Evolutionary conservation across 2,329 filamentous ascomycete genomes (phyloP).

Genomic region (Elsinoe arachidis): DNA sequence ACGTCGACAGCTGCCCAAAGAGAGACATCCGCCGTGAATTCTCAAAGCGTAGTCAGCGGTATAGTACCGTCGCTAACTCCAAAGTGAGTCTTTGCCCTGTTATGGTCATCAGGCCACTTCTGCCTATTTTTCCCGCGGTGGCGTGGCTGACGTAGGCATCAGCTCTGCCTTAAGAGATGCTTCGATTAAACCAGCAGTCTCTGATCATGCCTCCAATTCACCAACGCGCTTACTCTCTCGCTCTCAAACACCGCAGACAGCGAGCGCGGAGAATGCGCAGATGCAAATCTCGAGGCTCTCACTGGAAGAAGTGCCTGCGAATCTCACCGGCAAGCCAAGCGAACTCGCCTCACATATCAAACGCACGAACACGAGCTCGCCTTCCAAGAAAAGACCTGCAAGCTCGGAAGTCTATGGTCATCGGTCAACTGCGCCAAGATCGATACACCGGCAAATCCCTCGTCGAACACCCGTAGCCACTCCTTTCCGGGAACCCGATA

Average conservation of each 20-base stretch:
- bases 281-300: slow-evolving; percentile 12
- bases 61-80: background rate
- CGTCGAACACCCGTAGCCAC: background rate
- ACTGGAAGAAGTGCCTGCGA: background rate
- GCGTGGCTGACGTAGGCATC: background rate
- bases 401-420: slow-evolving; percentile 6
- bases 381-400: slow-evolving; percentile 12
- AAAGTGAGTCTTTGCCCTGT: background rate
- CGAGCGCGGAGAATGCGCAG: slow-evolving; percentile 2
- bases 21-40: background rate
- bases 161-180: slow-evolving; percentile 6
- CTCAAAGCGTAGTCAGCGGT: background rate
- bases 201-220: slow-evolving; percentile 6
- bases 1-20: background rate
- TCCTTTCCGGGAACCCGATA: background rate
- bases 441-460: background rate
- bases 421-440: background rate
- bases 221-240: background rate
- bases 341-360: background rate
- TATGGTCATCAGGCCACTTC: slow-evolving; percentile 19
- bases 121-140: slow-evolving; percentile 44
- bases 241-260: background rate
- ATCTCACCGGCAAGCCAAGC: background rate
- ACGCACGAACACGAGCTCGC: slow-evolving; percentile 3
- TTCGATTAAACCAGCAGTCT: background rate